A percentile compares a stretch with the other conserved stretches of the same genome.
These are phyloP conservation scores for Adenanthera pavonina DNA, from an alignment of 306 rosid genomes.

Conservation along the genomic window DNA sequence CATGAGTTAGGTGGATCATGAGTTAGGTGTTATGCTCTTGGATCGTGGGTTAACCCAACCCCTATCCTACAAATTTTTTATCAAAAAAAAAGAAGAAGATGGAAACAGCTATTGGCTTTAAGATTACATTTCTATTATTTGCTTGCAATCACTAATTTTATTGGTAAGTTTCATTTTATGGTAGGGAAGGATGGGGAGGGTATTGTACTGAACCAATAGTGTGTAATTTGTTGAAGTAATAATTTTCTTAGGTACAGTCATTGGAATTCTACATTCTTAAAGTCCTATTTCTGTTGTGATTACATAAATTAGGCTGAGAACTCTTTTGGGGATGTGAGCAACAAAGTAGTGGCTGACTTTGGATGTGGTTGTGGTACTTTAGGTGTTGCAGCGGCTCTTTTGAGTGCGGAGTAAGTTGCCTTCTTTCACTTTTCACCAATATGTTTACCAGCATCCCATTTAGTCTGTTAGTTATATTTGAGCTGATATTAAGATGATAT, in stretches of 20 bases:
- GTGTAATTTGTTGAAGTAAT: neutral
- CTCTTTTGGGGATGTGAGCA: slow-evolving; percentile 84
- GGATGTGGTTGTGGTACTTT: slow-evolving; percentile 96
- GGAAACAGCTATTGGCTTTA: neutral
- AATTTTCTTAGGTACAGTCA: neutral
- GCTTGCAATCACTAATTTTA: slow-evolving; percentile 10
- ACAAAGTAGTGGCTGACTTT: slow-evolving; percentile 91
- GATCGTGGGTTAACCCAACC: too few species aligned
- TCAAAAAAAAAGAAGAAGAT: neutral
- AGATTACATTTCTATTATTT: slow-evolving; percentile 17
- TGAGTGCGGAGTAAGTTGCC: slow-evolving; percentile 84
- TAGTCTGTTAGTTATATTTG: neutral
- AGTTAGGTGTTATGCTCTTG: too few species aligned
- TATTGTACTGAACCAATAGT: slow-evolving; percentile 2
- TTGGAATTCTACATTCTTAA: slow-evolving; percentile 30
- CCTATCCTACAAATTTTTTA: too few species aligned
- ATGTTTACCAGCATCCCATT: neutral
- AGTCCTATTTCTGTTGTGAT: slow-evolving; percentile 34
- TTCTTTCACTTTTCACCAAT: slow-evolving; percentile 32
- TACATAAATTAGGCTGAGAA: slow-evolving; percentile 77
- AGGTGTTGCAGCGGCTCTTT: slow-evolving; percentile 84
- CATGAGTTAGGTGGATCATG: too few species aligned
- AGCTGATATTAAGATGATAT: neutral
- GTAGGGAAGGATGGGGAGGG: slow-evolving; percentile 15
- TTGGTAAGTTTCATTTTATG: slow-evolving; percentile 5